A percentile compares a stretch with the other conserved stretches of the same genome.
Conservation (phyloP, 2,329 filamentous ascomycete species). For the Calonectria pseudoreteaudii region DNA sequence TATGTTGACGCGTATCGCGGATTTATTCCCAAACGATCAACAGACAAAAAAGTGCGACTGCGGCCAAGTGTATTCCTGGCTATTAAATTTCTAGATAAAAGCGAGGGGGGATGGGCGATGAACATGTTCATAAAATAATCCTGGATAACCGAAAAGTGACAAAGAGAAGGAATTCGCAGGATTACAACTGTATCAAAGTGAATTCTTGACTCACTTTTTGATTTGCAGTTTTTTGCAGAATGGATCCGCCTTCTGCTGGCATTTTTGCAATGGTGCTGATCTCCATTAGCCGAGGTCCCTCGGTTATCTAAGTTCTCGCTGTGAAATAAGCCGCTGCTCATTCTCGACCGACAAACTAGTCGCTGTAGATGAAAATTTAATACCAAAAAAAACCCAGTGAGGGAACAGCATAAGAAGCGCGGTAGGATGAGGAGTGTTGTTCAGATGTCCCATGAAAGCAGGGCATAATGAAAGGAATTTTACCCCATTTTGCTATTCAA, state of each 20-base stretch:
- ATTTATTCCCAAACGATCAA: slow-evolving; percentile 52
- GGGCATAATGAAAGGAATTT: no score
- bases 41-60: not conserved
- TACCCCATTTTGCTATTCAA: no score
- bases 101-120: not conserved
- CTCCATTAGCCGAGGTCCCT: not conserved
- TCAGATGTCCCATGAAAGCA: no score
- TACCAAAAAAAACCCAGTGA: no score
- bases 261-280: not conserved
- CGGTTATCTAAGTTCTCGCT: not conserved
- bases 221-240: not conserved
- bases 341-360: no score
- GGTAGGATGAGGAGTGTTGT: no score
- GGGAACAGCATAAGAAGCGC: no score
- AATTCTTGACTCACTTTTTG: not conserved
- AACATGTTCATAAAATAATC: not conserved
- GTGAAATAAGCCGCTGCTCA: not conserved
- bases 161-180: not conserved
- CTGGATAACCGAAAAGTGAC: not conserved
- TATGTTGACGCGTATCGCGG: not conserved
- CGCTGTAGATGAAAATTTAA: no score
- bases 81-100: not conserved
- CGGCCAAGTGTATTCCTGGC: not conserved
- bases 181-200: not conserved
- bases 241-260: no score